A percentile compares a stretch with the other conserved stretches of the same genome.
These are phyloP conservation scores for Penicillium bialowiezense DNA, from an alignment of 495 filamentous ascomycete genomes.

Conservation along the genomic window DNA sequence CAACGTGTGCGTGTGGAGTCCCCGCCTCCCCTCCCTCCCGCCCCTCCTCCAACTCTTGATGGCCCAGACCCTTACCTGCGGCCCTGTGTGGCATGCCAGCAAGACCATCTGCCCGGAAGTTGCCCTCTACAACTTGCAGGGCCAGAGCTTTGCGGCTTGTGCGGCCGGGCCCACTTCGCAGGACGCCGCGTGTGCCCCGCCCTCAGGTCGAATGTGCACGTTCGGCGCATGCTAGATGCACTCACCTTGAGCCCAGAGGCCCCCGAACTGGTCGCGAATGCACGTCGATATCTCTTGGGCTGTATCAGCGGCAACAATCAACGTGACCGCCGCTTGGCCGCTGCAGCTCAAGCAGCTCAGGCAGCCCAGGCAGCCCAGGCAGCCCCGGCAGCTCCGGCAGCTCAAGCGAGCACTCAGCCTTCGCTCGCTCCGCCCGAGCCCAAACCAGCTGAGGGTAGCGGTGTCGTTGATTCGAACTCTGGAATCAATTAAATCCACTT, in stretches of 20 bases:
- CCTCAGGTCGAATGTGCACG: slow-evolving; percentile 53
- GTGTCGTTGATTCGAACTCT: too few relatives aligned
- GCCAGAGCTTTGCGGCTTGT: slow-evolving; percentile 62
- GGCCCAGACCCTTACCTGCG: slow-evolving; percentile 12
- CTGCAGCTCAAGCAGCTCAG: not conserved
- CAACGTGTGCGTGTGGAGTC: slow-evolving; percentile 40
- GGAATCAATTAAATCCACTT: too few relatives aligned
- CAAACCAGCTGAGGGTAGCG: not conserved
- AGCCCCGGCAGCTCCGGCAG: too few relatives aligned
- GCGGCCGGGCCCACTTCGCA: slow-evolving; percentile 65
- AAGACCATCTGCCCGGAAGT: slow-evolving; percentile 49
- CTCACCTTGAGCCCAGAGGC: slow-evolving; percentile 57
- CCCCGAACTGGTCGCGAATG: slow-evolving; percentile 45
- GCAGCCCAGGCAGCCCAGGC: too few relatives aligned
- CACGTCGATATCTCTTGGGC: slow-evolving; percentile 55
- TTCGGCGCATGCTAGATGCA: slow-evolving; percentile 57
- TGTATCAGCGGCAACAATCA: slow-evolving; percentile 40
- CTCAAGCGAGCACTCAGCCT: not conserved
- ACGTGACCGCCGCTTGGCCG: slow-evolving; percentile 3
- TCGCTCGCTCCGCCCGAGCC: not conserved
- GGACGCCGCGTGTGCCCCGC: slow-evolving; percentile 56
- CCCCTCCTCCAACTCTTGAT: slow-evolving; percentile 46
- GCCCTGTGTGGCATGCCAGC: slow-evolving; percentile 54
- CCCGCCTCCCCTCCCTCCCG: slow-evolving; percentile 9
- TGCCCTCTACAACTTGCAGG: slow-evolving; percentile 63